Base-by-base conservation (phyloP, 768 basidiomycete species). In the Lentinula detonsa region DNA sequence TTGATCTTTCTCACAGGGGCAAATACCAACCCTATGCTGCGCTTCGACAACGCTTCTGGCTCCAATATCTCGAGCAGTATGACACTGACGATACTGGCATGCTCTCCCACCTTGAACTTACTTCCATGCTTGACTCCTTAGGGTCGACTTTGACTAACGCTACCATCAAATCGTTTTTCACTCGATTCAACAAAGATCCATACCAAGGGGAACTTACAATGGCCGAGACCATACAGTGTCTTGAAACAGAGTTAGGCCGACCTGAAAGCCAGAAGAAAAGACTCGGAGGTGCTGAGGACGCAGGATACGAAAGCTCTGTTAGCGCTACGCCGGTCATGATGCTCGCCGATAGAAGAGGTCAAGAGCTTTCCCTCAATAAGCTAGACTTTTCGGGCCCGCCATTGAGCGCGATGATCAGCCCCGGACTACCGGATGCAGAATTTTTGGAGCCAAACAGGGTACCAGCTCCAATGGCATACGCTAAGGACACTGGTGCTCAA, bases 21-120 rank as follows among this genome's bases (percentile, higher is more conserved):
- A 96, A 90, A 73, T 99, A 94, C 73, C 94, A 97, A 69, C 93
- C 97, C 0, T 99, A 98, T 69, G 91, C 88, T 62, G 90, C 91
- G 15, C 82, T 96, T 8, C 90, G 93, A 0, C 93, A 94, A 68
- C 85, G 84, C 2, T 95, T 95, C 79, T 97, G 95, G 95, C 78
- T 85, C 1, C 87, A 91, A 64, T 95, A 93, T 71, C 81, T 96
- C 43, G 83, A 83, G 55, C 90, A 95, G 65, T 98, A 98, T 73
- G 95, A 97, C 66, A 82, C 87, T 0, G 94, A 95, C 72, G 91
- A 95, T 63, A 90, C 86, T 0, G 75, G 76, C 21, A 71, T 81
- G 1, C 74, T 95, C 43, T 94, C 93, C 0, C 87, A 88, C 63
- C 76, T 95, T 59, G 97, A 98, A 72, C 79, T 97, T 35, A 91